A percentile compares a stretch with the other conserved stretches of the same genome.
Conservation (phyloP, 2,329 filamentous ascomycete genomes). For the Myotisia sp. region DNA sequence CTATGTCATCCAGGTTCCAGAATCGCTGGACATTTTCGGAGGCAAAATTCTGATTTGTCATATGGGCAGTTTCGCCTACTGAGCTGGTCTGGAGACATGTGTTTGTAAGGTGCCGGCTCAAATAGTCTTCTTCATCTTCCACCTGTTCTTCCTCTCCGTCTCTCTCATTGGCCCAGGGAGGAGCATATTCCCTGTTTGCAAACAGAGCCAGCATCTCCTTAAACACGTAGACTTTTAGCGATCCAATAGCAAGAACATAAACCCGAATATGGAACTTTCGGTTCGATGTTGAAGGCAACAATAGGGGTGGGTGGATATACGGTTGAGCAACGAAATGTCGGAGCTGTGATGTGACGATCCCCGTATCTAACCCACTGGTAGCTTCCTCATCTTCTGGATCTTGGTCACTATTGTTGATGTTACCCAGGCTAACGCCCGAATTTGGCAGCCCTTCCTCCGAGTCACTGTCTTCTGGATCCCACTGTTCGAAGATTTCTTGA, state of each 20-base stretch:
- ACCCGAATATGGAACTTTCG: slow-evolving; percentile 91
- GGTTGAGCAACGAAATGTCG: slow-evolving; percentile 93
- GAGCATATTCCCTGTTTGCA: slow-evolving; percentile 56
- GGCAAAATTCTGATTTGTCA: slow-evolving; percentile 20
- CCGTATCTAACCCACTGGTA: slow-evolving; percentile 27
- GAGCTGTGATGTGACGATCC: slow-evolving; percentile 74
- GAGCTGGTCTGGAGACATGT: slow-evolving; percentile 66
- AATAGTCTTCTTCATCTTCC: slow-evolving; percentile 16
- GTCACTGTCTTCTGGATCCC: slow-evolving; percentile 58
- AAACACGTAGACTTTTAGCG: slow-evolving; percentile 73
- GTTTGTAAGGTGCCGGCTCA: slow-evolving; percentile 78
- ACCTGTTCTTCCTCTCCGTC: too few relatives aligned
- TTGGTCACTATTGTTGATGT: slow-evolving; percentile 26
- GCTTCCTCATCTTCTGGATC: slow-evolving; percentile 15
- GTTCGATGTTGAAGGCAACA: slow-evolving; percentile 47
- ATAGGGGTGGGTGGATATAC: slow-evolving; percentile 78
- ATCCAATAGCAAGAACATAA: slow-evolving; percentile 71
- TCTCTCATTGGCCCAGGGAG: slow-evolving; percentile 39
- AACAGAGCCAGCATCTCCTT: slow-evolving; percentile 86
- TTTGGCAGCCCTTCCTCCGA: too few relatives aligned
- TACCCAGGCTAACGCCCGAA: slow-evolving; percentile 50
- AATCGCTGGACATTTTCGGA: slow-evolving; percentile 59
- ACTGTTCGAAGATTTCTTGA: slow-evolving; percentile 77
- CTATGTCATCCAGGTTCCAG: slow-evolving; percentile 47
- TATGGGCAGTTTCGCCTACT: slow-evolving; percentile 18